Evolutionary conservation across 345 rosid species (phyloP), one percentile per base, ranked within the genome.

Genomic region (Arabidopsis arenosa): DNA sequence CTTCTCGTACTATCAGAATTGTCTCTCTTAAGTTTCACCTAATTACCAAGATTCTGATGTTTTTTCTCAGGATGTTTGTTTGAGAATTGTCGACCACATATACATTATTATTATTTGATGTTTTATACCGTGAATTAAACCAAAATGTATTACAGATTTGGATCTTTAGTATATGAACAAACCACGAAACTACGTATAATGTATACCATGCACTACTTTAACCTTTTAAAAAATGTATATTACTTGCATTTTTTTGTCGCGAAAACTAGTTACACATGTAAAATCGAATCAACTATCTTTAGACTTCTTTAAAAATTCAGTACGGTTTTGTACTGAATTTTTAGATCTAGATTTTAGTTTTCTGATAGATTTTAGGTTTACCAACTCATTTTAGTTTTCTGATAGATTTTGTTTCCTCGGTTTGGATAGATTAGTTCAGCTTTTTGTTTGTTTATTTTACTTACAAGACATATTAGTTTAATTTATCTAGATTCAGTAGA

Each of bases 1-100:
- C 33, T 32, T 55, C 54, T 57, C 56, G 54, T 43, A 68, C 67
- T 14, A 48, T 39, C 47, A 60, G 3, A 70, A 35, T 45, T 18
- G 23, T 43, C 0, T 58, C 18, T 71, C 17, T 37, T 70, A 45
- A 45, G 66, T 21, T 37, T 36, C 60, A 49, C 40, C 32, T 28
- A 28, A 28, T 1, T 49, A 21, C 23, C 23, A 21, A 21, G 23
- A 21, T 21, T 21, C 23, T 21, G 23, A 21, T 21, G 23, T 21
- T 21, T 21, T 21, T 21, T 28, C 65, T 21, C 13, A 35, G 17
- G 49, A 4, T 59, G 26, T 14, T 58, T 70, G 4, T 23, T n/a
- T 56, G 67, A 48, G 5, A 36, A 60, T 21, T 18, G 7, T 55
- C 10, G 41, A 48, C 15, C 58, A 48, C 49, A 60, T 48, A 10